phyloP scores from a whole-genome alignment of 495 filamentous ascomycete species.

The Hypoxylon fuscum region DNA sequence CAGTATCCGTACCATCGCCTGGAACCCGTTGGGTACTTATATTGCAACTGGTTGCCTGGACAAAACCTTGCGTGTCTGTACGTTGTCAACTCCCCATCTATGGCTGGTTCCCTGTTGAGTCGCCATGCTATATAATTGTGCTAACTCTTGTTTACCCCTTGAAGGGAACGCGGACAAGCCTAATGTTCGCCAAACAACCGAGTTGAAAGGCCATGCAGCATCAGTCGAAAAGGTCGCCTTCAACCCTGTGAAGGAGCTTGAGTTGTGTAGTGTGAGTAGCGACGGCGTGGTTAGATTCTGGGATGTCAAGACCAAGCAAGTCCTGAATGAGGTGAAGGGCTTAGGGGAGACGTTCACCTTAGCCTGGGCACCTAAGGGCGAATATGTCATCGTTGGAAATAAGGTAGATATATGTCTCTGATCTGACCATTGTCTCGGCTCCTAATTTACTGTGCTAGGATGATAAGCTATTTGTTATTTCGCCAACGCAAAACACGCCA shows the following conservation, averaged over 20 bases:
- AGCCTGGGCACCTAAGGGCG: conserved; percentile 89
- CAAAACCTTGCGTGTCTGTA: conserved; percentile 78
- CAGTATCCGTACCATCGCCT: conserved; percentile 76
- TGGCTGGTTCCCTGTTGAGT: background rate
- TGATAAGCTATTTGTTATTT: conserved; percentile 74
- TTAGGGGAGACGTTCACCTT: conserved; percentile 83
- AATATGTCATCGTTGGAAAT: conserved; percentile 80
- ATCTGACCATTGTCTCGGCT: conserved; percentile 7
- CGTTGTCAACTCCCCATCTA: conserved; percentile 27
- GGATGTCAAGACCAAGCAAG: conserved; percentile 86
- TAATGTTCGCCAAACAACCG: conserved; percentile 81
- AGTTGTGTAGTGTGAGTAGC: conserved; percentile 83
- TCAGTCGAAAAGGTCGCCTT: conserved; percentile 88
- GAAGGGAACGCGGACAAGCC: conserved; percentile 86
- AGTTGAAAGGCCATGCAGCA: conserved; percentile 81
- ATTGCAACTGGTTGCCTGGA: conserved; percentile 88
- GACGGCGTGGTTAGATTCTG: conserved; percentile 92
- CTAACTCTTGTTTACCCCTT: conserved; percentile 5
- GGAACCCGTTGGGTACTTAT: conserved; percentile 86
- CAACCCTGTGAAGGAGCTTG: conserved; percentile 87
- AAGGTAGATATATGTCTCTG: conserved; percentile 68
- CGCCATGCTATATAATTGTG: background rate
- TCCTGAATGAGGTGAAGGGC: conserved; percentile 81
- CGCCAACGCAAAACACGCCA: conserved; percentile 58
- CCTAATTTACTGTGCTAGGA: conserved; percentile 59